These are phyloP conservation scores for Cutaneotrichosporon sp. DNA, from an alignment of 1,284 basidiomycete genomes.

Conservation along the genomic window DNA sequence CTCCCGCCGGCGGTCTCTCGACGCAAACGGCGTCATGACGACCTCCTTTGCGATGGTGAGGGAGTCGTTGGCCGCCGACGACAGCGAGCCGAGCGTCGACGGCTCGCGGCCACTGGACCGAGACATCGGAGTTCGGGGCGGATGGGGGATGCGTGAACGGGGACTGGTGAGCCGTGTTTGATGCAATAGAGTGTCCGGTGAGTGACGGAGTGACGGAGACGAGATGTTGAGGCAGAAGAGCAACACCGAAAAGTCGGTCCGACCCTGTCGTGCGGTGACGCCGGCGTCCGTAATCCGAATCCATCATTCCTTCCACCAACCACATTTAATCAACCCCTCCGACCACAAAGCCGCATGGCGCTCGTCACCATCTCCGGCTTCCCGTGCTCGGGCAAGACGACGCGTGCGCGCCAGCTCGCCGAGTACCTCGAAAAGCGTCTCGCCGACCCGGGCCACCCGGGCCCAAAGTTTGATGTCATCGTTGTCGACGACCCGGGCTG, in stretches of 20 bases:
- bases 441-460: conserved; percentile 32
- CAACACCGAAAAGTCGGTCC: too few species aligned
- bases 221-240: too few species aligned
- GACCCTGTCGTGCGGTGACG: not conserved
- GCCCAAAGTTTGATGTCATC: conserved; percentile 57
- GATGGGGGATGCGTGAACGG: not conserved
- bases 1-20: conserved; percentile 41
- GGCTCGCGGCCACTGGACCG: not conserved
- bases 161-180: not conserved
- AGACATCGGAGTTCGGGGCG: not conserved
- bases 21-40: conserved; percentile 41
- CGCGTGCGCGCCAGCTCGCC: conserved; percentile 64
- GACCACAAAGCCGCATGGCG: conserved; percentile 64
- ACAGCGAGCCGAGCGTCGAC: conserved; percentile 24
- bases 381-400: conserved; percentile 80
- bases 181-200: too few species aligned
- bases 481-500: conserved; percentile 75
- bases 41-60: conserved; percentile 45
- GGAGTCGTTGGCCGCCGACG: conserved; percentile 30
- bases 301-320: too few species aligned
- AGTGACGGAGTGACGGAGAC: too few species aligned
- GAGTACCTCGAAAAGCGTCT: conserved; percentile 54
- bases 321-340: not conserved
- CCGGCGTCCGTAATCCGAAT: too few species aligned
- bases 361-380: conserved; percentile 87